phyloP scores from a whole-genome alignment of 805 yeast genomes.

The Ogataea glucozyma region DNA sequence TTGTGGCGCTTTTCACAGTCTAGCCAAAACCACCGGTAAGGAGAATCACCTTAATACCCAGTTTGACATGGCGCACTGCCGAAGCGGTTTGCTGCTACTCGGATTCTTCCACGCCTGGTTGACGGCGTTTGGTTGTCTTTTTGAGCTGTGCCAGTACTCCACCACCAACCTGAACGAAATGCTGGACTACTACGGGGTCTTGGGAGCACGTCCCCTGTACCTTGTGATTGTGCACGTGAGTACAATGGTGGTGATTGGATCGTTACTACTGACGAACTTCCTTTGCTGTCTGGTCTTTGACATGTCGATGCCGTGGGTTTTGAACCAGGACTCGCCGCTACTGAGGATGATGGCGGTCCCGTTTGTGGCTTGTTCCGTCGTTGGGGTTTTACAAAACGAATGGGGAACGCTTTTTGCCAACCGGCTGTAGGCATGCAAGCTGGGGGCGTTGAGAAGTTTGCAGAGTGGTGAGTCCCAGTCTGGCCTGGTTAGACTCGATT shows the following conservation, averaged over 20 bases:
- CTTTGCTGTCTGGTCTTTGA: slow-evolving; percentile 17
- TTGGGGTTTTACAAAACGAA: slow-evolving; percentile 16
- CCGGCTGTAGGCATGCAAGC: not conserved
- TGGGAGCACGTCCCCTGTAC: not conserved
- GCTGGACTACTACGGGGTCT: slow-evolving; percentile 15
- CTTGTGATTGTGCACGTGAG: slow-evolving; percentile 18
- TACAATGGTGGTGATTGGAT: slow-evolving; percentile 18
- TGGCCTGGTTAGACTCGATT: too few relatives aligned
- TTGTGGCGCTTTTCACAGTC: slow-evolving; percentile 11
- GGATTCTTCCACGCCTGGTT: slow-evolving; percentile 22
- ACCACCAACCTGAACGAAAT: slow-evolving; percentile 22
- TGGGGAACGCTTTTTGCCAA: slow-evolving; percentile 13
- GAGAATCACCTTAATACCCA: not conserved
- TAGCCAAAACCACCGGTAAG: slow-evolving; percentile 2
- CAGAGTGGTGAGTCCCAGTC: too few relatives aligned
- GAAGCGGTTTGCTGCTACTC: slow-evolving; percentile 13
- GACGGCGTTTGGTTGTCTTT: slow-evolving; percentile 25
- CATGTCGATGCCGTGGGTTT: slow-evolving; percentile 17
- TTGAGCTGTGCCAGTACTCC: slow-evolving; percentile 27
- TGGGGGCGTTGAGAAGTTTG: not conserved
- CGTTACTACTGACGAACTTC: slow-evolving; percentile 20
- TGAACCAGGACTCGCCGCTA: slow-evolving; percentile 12
- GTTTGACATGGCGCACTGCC: slow-evolving; percentile 6
- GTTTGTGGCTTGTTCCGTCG: slow-evolving; percentile 18
- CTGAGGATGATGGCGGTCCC: slow-evolving; percentile 17